These are phyloP conservation scores for Cutaneotrichosporon arboriforme DNA, from an alignment of 1,284 basidiomycete genomes.

Conservation along the genomic window DNA sequence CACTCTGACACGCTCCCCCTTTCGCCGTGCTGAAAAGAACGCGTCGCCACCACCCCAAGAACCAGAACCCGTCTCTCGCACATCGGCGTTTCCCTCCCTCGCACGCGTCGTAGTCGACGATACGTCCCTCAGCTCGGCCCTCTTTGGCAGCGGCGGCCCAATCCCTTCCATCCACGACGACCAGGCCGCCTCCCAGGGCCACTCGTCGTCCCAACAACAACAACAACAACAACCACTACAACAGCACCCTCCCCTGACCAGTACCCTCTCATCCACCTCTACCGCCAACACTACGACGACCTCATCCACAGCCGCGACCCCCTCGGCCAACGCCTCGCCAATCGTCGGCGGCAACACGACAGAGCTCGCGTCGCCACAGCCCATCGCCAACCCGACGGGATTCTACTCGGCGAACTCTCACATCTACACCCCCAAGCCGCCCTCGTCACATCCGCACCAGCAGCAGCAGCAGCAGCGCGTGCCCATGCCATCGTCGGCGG, in stretches of 20 bases:
- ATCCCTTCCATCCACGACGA: conserved; percentile 12
- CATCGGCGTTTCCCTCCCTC: conserved; percentile 14
- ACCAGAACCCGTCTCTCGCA: neutral
- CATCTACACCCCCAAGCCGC: conserved; percentile 4
- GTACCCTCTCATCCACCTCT: too few species aligned
- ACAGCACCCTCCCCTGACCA: neutral
- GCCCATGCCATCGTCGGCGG: conserved; percentile 6
- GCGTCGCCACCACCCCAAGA: neutral
- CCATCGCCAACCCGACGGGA: neutral
- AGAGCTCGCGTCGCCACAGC: conserved; percentile 3
- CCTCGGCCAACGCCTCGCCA: neutral
- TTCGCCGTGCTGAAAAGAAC: conserved; percentile 29
- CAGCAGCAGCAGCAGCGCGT: neutral
- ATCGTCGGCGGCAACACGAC: neutral
- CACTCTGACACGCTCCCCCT: conserved; percentile 29
- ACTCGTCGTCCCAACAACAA: neutral
- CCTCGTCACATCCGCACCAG: neutral
- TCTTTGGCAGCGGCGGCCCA: conserved; percentile 10
- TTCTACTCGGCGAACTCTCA: neutral
- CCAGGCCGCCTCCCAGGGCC: neutral
- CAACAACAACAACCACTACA: neutral
- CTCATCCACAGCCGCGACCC: neutral
- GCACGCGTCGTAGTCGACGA: conserved; percentile 21
- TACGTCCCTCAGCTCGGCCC: conserved; percentile 15
- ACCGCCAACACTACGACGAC: neutral